Evolutionary conservation across 371 early-diverging fungal species (phyloP), one percentile per base, ranked within the genome.

Genomic region (Rhizopus stolonifer): DNA sequence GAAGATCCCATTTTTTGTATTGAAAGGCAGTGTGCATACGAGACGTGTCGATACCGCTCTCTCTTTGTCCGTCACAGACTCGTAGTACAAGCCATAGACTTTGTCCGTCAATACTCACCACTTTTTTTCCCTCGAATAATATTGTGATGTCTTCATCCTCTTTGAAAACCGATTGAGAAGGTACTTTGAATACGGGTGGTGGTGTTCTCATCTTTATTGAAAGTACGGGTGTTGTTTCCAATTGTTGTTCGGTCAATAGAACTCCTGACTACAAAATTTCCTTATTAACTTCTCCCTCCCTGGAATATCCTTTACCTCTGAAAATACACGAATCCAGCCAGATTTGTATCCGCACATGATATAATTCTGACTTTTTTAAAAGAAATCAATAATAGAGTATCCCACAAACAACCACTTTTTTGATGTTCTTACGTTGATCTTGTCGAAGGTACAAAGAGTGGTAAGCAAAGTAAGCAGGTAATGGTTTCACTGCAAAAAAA

Each of bases 71-170:
- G 38, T 72, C 80, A 25, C 80, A 84, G 11, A 80, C 72, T 5
- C 82, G 60, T 11, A 84, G 59, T 13, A 77, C 82, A 60, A 79
- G 77, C 84, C 84, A 84, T 3, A 84, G 57, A 49, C 79, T 80
- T 21, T 84, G 82, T 7, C 84, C 84, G 21, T 81, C 81, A 24
- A 84, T 81, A 34, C 80, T 79, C 3, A 84, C 80, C 6, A 81
- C 79, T 5, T 64, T 65, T 19, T 78, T 79, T 14, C 67, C 72
- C 36, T 72, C 60, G 46, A 80, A 81, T 11, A 84, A 34, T 7
- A 84, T 70, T 0, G 82, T 80, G 52, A 84, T 79, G 15, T 84
- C 84, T 51, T 84, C 84, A 25, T 84, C 81, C 31, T 79, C 73
- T n/a, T 72, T 69, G 1, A 67, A 32, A 7, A 18, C 2, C n/a